Evolutionary conservation across 169 alveolate species (phyloP), one percentile per base, ranked within the genome.

Genomic region (Cryptosporidium parvum): DNA sequence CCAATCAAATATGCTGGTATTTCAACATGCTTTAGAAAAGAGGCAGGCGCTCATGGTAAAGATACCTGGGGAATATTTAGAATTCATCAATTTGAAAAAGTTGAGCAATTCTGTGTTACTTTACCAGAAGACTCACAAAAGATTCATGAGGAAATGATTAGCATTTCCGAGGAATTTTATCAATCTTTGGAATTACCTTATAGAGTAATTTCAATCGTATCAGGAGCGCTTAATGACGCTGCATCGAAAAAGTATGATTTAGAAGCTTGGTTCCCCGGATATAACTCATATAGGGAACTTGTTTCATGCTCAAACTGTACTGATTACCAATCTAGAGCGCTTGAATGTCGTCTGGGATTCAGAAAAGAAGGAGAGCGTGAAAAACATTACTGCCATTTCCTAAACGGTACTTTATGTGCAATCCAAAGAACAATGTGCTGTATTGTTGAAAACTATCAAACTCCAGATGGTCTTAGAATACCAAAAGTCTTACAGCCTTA

Each of bases 221-320:
- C 99, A n/a, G 99, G 99, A 1, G 99, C 99, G n/a, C 96, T 99
- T 39, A 99, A 99, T 94, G 97, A 97, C 80, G 99, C 99, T 45
- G 99, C 99, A 62, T 96, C 99, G 52, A 97, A 97, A 95, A 99
- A 99, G 92, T 75, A 97, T 91, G 99, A 99, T 93, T 87, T 99
- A 61, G 99, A 99, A 94, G 99, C 99, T 26, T 99, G 99, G 99
- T 99, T 98, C 96, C 99, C 99, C 16, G 99, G 99, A 53, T 97
- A 98, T 92, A 95, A 93, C 12, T 96, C 95, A 59, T 99, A 96
- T 92, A 93, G 99, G 71, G 99, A 99, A 93, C 96, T 99, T 29
- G 99, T 98, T 58, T 97, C 99, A 67, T 98, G 99, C 92, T 97
- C 99, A 56, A 99, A 99, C 95, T 99, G 99, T 94, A 98, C 99